Conservation (phyloP, 139 green algal species). For the Gonium pectorale region DNA sequence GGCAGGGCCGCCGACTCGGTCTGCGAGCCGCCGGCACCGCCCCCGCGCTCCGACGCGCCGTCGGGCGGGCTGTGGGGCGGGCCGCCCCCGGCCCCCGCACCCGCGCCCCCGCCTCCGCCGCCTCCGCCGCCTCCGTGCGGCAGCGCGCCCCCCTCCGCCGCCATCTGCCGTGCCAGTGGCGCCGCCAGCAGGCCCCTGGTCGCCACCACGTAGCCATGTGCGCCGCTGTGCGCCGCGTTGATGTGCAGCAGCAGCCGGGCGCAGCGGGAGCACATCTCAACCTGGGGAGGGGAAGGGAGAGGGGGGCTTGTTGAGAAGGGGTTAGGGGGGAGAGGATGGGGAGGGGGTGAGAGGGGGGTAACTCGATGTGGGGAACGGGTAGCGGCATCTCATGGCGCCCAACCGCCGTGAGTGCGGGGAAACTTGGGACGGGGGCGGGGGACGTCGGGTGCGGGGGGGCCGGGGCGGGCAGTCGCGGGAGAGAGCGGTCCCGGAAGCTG, state of each 20-base stretch:
- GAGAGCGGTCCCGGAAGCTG: too few species aligned
- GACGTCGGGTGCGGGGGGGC: too few species aligned
- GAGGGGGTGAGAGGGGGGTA: not conserved
- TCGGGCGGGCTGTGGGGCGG: not conserved
- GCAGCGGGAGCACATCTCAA: slow-evolving; percentile 42
- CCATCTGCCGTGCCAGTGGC: not conserved
- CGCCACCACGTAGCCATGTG: slow-evolving; percentile 42
- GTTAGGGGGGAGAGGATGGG: not conserved
- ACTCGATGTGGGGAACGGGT: too few species aligned
- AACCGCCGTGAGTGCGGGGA: too few species aligned
- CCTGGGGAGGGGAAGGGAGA: slow-evolving; percentile 9
- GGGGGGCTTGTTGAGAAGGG: too few species aligned
- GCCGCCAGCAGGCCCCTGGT: slow-evolving; percentile 27
- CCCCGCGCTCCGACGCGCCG: not conserved
- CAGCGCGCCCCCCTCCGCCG: not conserved
- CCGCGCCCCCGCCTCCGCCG: too few species aligned
- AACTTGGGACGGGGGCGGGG: too few species aligned
- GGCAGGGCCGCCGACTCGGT: not conserved
- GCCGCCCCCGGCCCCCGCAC: not conserved
- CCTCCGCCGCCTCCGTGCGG: not conserved
- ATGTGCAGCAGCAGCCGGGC: slow-evolving; percentile 51
- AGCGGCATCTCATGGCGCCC: too few species aligned
- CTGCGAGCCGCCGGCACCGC: not conserved
- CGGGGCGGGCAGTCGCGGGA: too few species aligned
- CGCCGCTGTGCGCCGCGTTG: slow-evolving; percentile 40